Percentiles rank a stretch among this genome's conserved stretches.
Evolutionary conservation across 2,329 filamentous ascomycete genomes (phyloP).

Genomic region (Claviceps purpurea): DNA sequence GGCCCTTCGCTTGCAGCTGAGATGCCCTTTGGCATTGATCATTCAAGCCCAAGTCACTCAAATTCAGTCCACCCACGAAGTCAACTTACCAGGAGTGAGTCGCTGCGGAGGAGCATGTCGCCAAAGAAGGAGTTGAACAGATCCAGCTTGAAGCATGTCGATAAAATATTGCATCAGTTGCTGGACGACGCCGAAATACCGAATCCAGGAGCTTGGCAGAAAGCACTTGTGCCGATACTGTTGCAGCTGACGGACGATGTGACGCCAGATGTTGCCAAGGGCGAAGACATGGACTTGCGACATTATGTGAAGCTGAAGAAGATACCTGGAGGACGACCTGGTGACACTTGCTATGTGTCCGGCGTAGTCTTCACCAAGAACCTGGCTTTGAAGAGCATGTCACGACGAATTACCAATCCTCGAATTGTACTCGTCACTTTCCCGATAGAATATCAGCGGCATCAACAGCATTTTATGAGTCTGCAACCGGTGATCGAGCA

Average conservation of each 20-base stretch:
- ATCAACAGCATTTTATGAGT: slow-evolving; percentile 88
- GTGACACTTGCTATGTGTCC: slow-evolving; percentile 91
- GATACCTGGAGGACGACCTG: slow-evolving; percentile 77
- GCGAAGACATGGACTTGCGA: slow-evolving; percentile 92
- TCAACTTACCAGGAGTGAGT: slow-evolving; percentile 61
- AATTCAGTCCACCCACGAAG: slow-evolving; percentile 27
- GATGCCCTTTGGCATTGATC: slow-evolving; percentile 34
- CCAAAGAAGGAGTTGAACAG: slow-evolving; percentile 75
- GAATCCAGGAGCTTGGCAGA: slow-evolving; percentile 71
- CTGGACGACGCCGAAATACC: slow-evolving; percentile 63
- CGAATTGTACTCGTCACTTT: slow-evolving; percentile 90
- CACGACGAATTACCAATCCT: slow-evolving; percentile 67
- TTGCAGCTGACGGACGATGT: slow-evolving; percentile 88
- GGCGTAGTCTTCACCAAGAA: slow-evolving; percentile 98
- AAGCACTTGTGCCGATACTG: slow-evolving; percentile 77
- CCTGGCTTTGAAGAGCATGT: slow-evolving; percentile 91
- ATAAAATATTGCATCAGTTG: slow-evolving; percentile 70
- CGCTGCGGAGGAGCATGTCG: slow-evolving; percentile 60
- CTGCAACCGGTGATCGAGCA: slow-evolving; percentile 92
- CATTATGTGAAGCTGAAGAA: slow-evolving; percentile 98
- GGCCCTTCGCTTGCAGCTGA: slow-evolving; percentile 40
- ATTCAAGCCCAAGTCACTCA: slow-evolving; percentile 13
- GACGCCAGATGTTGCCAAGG: slow-evolving; percentile 76
- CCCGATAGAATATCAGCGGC: slow-evolving; percentile 87
- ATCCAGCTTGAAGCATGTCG: slow-evolving; percentile 79